Percentiles rank a stretch among this genome's conserved stretches.
phyloP scores from a whole-genome alignment of 2,329 filamentous ascomycete genomes.

The Xylaria sp. region DNA sequence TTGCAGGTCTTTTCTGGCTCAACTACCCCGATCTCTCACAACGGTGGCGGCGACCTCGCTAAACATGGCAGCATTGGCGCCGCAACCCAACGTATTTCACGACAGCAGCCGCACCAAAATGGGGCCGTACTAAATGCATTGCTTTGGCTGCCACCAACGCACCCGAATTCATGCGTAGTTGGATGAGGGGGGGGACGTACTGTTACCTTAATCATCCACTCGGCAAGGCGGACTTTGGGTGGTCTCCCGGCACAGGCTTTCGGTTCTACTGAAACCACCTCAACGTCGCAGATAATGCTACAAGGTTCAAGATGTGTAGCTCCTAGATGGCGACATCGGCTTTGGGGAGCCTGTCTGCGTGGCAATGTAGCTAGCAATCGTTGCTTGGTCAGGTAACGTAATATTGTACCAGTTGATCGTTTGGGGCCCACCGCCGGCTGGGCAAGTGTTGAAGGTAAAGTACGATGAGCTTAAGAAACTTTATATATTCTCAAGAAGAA shows the following conservation, averaged over 20 bases:
- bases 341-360: constrained; percentile 3
- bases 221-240: neutral
- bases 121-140: constrained; percentile 20
- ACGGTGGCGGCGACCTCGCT: constrained; percentile 5
- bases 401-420: constrained; percentile 4
- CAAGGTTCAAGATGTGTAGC: constrained; percentile 9
- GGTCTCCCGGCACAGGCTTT: constrained; percentile 6
- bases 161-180: constrained; percentile 3
- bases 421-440: constrained; percentile 17
- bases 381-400: constrained; percentile 13
- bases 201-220: constrained; percentile 24
- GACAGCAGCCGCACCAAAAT: constrained; percentile 35
- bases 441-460: constrained; percentile 31
- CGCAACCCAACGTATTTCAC: constrained; percentile 23
- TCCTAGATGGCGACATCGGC: constrained; percentile 17
- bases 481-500: constrained; percentile 44
- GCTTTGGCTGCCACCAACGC: constrained; percentile 14
- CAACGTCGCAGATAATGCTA: constrained; percentile 6
- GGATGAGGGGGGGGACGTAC: constrained; percentile 19
- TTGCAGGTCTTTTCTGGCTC: constrained; percentile 15
- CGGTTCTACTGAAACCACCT: constrained; percentile 7
- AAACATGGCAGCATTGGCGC: constrained; percentile 17
- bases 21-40: constrained; percentile 11
- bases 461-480: constrained; percentile 42
- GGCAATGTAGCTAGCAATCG: neutral